Base-by-base conservation (phyloP, 2,329 filamentous ascomycete genomes). In the Colletotrichum tofieldiae region DNA sequence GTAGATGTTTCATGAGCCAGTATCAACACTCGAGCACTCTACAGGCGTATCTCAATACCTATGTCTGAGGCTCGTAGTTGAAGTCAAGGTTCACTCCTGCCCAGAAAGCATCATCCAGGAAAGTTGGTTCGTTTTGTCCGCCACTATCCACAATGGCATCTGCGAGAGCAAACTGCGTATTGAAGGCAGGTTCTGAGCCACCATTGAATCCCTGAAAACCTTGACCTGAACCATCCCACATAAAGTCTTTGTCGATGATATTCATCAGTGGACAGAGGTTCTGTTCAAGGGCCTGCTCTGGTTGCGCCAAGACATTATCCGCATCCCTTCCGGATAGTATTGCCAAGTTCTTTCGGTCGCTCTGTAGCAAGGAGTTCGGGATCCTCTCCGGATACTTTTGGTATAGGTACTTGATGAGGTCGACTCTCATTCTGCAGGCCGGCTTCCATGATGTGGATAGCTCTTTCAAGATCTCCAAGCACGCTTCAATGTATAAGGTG, bases 351-450 rank as follows among this genome's bases (percentile, higher is more conserved):
- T 55, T 70, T 7, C 51, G 59, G 18, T 67, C 51, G 18, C 26
- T 60, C 29, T 60, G 67, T 1, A 65, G 59, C 5, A 72, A n/a
- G 16, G 70, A 69, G 39, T 70, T 67, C 23, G 70, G 70, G 5
- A 72, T 70, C 37, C 70, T 45, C 47, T 72, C 59, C 18, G 70
- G 70, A 12, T 72, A 70, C 47, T 64, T 72, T 39, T 72, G 70
- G 54, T 72, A 56, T 43, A 72, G 59, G 26, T 64, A 55, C 23
- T 45, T 63, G 20, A 72, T 72, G 20, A 72, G 70, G 20, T 72
- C 54, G 51, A 32, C 45, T 23, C 70, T 51, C 70, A 65, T 72
- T 1, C 59, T 39, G 2, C 54, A 60, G 6, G 70, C 70, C 3
- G 70, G 70, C 51, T 58, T 69, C 70, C 70, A 72, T 3, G 65